Conservation (phyloP, 306 rosid genomes). For the Alnus glutinosa region DNA sequence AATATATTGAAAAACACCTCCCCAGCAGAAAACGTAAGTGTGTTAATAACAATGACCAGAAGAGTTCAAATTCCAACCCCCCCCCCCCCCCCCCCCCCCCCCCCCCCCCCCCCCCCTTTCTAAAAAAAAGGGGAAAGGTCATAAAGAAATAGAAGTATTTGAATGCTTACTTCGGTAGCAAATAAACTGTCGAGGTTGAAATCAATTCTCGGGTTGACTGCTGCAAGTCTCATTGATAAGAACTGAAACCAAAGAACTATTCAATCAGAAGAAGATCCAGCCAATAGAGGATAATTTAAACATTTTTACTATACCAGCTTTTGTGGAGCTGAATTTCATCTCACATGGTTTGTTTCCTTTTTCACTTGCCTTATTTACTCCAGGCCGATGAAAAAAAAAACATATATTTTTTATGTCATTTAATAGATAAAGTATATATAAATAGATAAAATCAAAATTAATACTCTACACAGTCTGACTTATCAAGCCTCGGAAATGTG, state of each 20-base stretch:
- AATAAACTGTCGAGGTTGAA: constrained; percentile 72
- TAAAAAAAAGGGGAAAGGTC: background rate
- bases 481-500: constrained; percentile 24
- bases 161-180: constrained; percentile 69
- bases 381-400: background rate
- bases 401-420: background rate
- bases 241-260: constrained; percentile 52
- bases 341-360: background rate
- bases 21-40: background rate
- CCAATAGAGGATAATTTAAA: constrained; percentile 20
- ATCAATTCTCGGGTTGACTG: constrained; percentile 86
- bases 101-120: no score
- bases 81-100: no score
- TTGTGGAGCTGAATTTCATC: background rate
- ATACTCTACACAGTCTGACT: constrained; percentile 15
- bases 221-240: constrained; percentile 92
- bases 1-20: background rate
- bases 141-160: background rate
- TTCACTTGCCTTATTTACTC: background rate
- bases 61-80: background rate
- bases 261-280: constrained; percentile 31
- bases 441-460: constrained; percentile 6
- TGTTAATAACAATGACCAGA: background rate
- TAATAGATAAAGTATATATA: constrained; percentile 10
- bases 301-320: constrained; percentile 14